A percentile compares a stretch with the other conserved stretches of the same genome.
These are phyloP conservation scores for Orbilia javanica DNA, from an alignment of 2,329 filamentous ascomycete species.

Conservation along the genomic window DNA sequence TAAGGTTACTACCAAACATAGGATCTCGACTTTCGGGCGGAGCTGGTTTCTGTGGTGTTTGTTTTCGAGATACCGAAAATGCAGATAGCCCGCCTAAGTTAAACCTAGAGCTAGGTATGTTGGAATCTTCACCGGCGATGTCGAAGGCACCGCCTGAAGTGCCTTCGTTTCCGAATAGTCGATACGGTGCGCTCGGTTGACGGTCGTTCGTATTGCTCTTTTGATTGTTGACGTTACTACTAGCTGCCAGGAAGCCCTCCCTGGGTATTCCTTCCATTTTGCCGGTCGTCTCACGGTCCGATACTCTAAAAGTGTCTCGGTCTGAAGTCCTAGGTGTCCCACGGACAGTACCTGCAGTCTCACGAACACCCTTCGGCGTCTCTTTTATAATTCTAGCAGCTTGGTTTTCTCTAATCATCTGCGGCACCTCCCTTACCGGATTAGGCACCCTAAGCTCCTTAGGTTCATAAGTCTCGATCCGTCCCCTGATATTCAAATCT, in stretches of 20 bases:
- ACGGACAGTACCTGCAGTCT: background rate
- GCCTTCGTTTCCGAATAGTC: background rate
- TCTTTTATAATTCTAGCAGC: too few species aligned
- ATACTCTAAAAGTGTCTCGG: background rate
- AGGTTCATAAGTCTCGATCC: background rate
- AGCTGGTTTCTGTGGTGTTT: background rate
- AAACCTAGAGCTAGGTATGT: background rate
- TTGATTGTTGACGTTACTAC: background rate
- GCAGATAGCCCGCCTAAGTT: background rate
- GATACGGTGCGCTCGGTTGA: background rate
- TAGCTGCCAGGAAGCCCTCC: background rate
- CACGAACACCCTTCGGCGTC: background rate
- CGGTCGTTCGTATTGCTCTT: background rate
- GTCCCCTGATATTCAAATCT: background rate
- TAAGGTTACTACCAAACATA: too few species aligned
- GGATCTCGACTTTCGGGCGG: background rate
- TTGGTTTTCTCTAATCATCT: background rate
- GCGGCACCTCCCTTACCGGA: background rate
- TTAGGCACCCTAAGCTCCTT: background rate
- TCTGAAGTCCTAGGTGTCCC: background rate
- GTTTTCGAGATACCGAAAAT: background rate
- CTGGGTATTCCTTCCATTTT: background rate
- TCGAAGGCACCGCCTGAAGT: background rate
- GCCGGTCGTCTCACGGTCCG: background rate
- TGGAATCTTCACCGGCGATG: background rate